A percentile compares a stretch with the other conserved stretches of the same genome.
Evolutionary conservation across 129 eudicot species (phyloP).

Genomic region (Artemisia argyi): DNA sequence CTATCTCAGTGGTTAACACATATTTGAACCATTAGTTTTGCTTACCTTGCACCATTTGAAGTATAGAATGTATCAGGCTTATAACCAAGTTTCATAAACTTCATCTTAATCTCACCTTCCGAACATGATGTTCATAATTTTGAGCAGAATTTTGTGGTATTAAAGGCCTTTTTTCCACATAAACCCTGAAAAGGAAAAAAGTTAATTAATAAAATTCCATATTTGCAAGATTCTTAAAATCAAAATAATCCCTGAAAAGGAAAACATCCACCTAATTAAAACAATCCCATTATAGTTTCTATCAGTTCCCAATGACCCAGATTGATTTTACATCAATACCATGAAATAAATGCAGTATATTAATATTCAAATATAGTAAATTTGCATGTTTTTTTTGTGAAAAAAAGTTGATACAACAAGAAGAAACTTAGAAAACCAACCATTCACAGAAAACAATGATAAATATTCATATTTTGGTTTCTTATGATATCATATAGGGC

Average conservation of each 20-base stretch:
- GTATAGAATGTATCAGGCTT: slow-evolving; percentile 85
- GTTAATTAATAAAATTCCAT: not conserved
- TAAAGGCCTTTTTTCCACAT: not conserved
- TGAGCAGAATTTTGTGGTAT: slow-evolving; percentile 8
- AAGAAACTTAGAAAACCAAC: slow-evolving; percentile 22
- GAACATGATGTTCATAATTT: slow-evolving; percentile 4
- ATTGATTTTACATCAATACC: slow-evolving; percentile 1
- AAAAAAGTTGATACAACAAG: slow-evolving; percentile 20
- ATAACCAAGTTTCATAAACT: slow-evolving; percentile 98
- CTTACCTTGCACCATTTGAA: slow-evolving; percentile 76
- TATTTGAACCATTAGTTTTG: not conserved
- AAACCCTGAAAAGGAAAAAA: no score
- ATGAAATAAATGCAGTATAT: slow-evolving; percentile 4
- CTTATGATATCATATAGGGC: not conserved
- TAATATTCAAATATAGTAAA: not conserved
- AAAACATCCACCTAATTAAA: slow-evolving; percentile 8
- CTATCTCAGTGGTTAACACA: not conserved
- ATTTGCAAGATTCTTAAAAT: slow-evolving; percentile 7
- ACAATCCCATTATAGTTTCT: slow-evolving; percentile 20
- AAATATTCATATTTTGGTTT: not conserved
- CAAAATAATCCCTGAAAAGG: slow-evolving; percentile 21
- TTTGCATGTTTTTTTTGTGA: slow-evolving; percentile 13
- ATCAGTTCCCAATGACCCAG: slow-evolving; percentile 25
- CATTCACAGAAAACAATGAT: not conserved
- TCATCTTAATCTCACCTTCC: slow-evolving; percentile 46